phyloP scores from a whole-genome alignment of 148 eudicot genomes.

The Pouteria glomerata region DNA sequence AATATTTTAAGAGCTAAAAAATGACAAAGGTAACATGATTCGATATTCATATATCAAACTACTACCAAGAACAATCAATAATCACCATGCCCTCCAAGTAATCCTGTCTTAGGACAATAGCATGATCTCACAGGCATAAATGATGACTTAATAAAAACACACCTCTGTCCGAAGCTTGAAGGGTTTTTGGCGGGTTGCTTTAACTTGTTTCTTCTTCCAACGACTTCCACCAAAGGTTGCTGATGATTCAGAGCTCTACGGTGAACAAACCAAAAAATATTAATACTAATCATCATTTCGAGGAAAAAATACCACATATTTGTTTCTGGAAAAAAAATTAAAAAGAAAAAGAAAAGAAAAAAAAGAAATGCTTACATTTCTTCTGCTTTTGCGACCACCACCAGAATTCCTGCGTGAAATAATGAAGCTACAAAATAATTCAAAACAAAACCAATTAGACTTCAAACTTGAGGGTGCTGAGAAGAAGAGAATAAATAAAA shows the following conservation, averaged over 20 bases:
- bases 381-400: constrained; percentile 53
- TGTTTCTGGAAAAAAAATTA: not conserved
- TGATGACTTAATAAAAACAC: no score
- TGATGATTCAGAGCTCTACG: constrained; percentile 66
- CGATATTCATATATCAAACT: no score
- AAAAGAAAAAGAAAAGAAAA: not conserved
- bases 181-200: constrained; percentile 59
- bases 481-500: not conserved
- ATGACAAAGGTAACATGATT: no score
- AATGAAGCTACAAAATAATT: constrained; percentile 25
- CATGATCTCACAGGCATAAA: no score
- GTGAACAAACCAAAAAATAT: not conserved
- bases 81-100: no score
- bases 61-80: no score
- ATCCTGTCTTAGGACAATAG: no score
- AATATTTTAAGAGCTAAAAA: no score
- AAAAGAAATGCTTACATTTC: constrained; percentile 52
- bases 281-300: not conserved
- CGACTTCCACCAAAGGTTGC: constrained; percentile 51
- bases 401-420: constrained; percentile 49
- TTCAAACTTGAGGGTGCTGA: not conserved
- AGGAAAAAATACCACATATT: not conserved
- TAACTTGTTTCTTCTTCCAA: constrained; percentile 57
- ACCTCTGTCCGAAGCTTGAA: constrained; percentile 95
- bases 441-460: constrained; percentile 12